Conservation (phyloP, 257 asterid genomes). For the Voacanga thouarsii region DNA sequence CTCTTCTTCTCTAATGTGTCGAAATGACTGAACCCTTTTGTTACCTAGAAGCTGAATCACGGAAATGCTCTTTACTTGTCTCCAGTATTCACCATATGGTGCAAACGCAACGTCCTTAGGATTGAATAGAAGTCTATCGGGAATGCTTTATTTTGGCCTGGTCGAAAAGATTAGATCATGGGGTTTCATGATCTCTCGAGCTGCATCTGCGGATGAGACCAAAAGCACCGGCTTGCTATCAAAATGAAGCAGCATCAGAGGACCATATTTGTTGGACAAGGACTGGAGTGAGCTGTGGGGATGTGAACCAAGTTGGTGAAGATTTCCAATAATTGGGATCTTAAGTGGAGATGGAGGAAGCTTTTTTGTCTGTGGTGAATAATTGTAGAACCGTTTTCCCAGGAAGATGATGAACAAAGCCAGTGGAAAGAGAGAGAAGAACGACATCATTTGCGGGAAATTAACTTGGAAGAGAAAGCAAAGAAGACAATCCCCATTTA, state of each 20-base stretch:
- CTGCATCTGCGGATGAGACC: constrained; percentile 27
- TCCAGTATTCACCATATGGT: constrained; percentile 23
- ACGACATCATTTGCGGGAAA: background rate
- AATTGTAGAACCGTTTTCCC: too few species aligned
- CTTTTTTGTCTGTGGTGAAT: background rate
- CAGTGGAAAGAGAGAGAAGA: background rate
- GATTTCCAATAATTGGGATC: constrained; percentile 42
- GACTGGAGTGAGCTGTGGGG: constrained; percentile 31
- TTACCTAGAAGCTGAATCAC: constrained; percentile 20
- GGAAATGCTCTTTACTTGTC: background rate
- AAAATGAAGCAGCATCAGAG: constrained; percentile 40
- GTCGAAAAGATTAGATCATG: constrained; percentile 32
- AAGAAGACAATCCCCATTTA: too few species aligned
- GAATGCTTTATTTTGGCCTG: constrained; percentile 18
- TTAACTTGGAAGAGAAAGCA: background rate
- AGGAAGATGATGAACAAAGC: background rate
- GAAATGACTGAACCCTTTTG: constrained; percentile 16
- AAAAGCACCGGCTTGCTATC: constrained; percentile 27
- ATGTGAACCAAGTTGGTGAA: constrained; percentile 29
- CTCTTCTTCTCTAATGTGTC: constrained; percentile 11
- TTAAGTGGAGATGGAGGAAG: constrained; percentile 42
- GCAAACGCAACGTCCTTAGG: constrained; percentile 3
- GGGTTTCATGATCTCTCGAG: constrained; percentile 31
- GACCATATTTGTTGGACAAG: constrained; percentile 30
- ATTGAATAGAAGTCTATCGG: background rate